A percentile compares a stretch with the other conserved stretches of the same genome.
Evolutionary conservation across 139 green algal genomes (phyloP).

Genomic region (Chlorella ohadii): DNA sequence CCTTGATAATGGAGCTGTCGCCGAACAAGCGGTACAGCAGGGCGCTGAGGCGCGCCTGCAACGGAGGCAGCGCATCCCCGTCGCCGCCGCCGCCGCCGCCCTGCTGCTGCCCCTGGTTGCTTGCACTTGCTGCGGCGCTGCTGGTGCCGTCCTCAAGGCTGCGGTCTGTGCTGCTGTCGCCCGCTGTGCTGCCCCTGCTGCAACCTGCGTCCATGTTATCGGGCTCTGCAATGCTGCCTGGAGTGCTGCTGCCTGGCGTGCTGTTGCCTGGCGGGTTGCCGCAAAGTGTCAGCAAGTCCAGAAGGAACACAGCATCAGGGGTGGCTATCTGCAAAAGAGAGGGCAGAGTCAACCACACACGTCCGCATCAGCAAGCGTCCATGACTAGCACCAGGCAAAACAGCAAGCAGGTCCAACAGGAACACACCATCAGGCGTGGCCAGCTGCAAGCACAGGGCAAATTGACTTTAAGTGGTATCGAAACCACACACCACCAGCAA

Average conservation of each 20-base stretch:
- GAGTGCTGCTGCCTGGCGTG: too few species aligned
- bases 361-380: too few species aligned
- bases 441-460: too few species aligned
- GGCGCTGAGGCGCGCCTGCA: conserved; percentile 26
- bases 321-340: conserved; percentile 27
- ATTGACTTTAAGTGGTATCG: too few species aligned
- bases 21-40: conserved; percentile 27
- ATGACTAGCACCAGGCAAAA: too few species aligned
- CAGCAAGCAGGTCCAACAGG: conserved; percentile 46
- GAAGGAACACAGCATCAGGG: conserved; percentile 21
- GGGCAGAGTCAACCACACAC: too few species aligned
- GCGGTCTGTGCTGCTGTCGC: not conserved
- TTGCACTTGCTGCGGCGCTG: not conserved
- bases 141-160: not conserved
- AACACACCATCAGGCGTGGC: conserved; percentile 4
- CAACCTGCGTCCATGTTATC: too few species aligned
- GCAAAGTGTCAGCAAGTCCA: conserved; percentile 46
- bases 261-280: not conserved
- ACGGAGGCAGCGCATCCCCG: not conserved
- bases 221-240: too few species aligned
- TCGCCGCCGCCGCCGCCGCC: not conserved
- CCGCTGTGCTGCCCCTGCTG: not conserved
- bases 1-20: conserved; percentile 35
- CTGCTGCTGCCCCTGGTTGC: not conserved
- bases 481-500: too few species aligned